Conservation (phyloP, 2,329 filamentous ascomycete genomes). For the Anisogramma anomala region DNA sequence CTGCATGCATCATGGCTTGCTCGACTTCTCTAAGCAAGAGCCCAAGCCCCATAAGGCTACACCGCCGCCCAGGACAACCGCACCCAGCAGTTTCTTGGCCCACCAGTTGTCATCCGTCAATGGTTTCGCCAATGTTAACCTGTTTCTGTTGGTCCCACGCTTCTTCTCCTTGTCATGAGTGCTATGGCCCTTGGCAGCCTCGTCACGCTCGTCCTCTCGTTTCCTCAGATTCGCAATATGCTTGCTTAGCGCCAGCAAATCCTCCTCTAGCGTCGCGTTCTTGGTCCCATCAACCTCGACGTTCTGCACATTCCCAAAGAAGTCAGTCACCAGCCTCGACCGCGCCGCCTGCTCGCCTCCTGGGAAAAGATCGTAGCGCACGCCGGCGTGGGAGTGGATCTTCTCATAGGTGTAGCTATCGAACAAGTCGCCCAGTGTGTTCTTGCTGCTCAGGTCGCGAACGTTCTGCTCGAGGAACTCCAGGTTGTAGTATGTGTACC, state of each 20-base stretch:
- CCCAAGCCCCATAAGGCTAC: slow-evolving; percentile 47
- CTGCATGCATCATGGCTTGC: no score
- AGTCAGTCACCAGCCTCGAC: slow-evolving; percentile 79
- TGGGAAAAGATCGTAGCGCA: slow-evolving; percentile 89
- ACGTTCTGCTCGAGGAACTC: slow-evolving; percentile 92
- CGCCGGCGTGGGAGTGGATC: slow-evolving; percentile 85
- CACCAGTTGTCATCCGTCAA: slow-evolving; percentile 56
- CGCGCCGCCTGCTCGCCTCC: slow-evolving; percentile 70
- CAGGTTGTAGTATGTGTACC: slow-evolving; percentile 97
- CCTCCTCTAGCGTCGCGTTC: slow-evolving; percentile 52
- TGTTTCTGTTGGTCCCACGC: slow-evolving; percentile 20
- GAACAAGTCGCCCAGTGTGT: slow-evolving; percentile 86
- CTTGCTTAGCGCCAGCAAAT: slow-evolving; percentile 64
- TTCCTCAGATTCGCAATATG: slow-evolving; percentile 46
- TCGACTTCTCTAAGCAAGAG: slow-evolving; percentile 35
- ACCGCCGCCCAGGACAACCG: slow-evolving; percentile 50
- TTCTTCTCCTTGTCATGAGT: slow-evolving; percentile 16
- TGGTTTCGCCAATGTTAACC: slow-evolving; percentile 43
- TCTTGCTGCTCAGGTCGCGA: slow-evolving; percentile 71
- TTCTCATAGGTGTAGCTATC: slow-evolving; percentile 92
- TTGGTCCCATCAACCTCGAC: slow-evolving; percentile 72
- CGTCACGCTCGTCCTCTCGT: slow-evolving; percentile 32
- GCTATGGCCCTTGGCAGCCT: slow-evolving; percentile 15
- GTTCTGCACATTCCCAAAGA: slow-evolving; percentile 96
- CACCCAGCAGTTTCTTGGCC: slow-evolving; percentile 53